Conservation (phyloP, 108 stramenopile genomes). For the Discostella stelligeroides region DNA sequence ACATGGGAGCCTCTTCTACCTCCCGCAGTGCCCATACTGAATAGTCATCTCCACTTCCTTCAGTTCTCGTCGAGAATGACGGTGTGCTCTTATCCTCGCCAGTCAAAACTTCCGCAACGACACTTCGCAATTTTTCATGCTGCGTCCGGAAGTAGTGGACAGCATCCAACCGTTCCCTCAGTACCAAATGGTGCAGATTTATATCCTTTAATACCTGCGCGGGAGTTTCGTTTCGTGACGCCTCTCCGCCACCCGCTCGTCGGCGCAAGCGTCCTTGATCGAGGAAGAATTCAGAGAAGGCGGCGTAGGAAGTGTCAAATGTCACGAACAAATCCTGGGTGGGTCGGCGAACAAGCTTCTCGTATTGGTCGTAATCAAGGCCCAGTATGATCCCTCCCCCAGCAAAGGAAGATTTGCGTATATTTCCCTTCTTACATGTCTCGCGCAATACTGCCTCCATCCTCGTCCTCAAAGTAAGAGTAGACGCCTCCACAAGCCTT, state of each 20-base stretch:
- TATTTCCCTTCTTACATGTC: constrained; percentile 39
- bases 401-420: background rate
- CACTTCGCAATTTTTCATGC: constrained; percentile 72
- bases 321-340: constrained; percentile 77
- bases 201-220: constrained; percentile 75
- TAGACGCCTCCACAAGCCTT: constrained; percentile 82
- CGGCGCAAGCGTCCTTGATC: constrained; percentile 71
- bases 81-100: constrained; percentile 42
- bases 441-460: constrained; percentile 63
- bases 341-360: constrained; percentile 57
- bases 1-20: constrained; percentile 73
- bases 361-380: constrained; percentile 75
- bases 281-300: constrained; percentile 77
- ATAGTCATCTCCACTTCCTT: constrained; percentile 30
- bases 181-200: constrained; percentile 68
- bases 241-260: constrained; percentile 49
- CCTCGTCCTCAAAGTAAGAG: constrained; percentile 64
- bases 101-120: constrained; percentile 71
- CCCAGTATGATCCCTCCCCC: constrained; percentile 51
- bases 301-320: constrained; percentile 71
- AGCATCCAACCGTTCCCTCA: constrained; percentile 71
- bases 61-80: background rate
- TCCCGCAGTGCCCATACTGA: constrained; percentile 60
- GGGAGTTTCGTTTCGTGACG: constrained; percentile 55
- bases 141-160: constrained; percentile 74